These are phyloP conservation scores for Chlamydomonas applanata DNA, from an alignment of 139 green algal species.

Conservation along the genomic window DNA sequence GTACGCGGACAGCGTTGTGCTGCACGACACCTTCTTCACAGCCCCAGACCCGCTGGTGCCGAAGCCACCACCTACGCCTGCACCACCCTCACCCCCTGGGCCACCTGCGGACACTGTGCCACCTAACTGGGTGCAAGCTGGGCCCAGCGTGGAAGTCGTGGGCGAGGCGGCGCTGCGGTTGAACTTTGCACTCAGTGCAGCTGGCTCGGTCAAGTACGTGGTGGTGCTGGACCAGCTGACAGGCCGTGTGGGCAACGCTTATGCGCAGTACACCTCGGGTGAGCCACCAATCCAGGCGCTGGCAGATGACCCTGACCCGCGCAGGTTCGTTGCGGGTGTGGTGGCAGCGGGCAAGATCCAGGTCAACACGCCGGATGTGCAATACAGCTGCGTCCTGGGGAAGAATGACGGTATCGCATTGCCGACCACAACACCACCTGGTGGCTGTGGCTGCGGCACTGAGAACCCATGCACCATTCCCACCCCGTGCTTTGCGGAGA, in stretches of 20 bases:
- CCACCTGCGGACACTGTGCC: too few relatives aligned
- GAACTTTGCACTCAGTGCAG: not conserved
- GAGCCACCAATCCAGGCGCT: too few relatives aligned
- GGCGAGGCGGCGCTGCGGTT: conserved; percentile 11
- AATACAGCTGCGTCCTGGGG: not conserved
- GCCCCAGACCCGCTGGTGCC: not conserved
- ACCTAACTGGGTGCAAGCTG: too few relatives aligned
- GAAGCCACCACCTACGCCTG: not conserved
- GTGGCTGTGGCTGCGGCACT: not conserved
- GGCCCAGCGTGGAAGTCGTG: not conserved
- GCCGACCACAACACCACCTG: not conserved
- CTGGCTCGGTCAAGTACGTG: conserved; percentile 6
- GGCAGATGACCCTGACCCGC: too few relatives aligned
- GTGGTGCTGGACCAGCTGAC: not conserved
- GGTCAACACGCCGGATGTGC: not conserved
- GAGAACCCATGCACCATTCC: conserved; percentile 17
- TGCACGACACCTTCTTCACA: not conserved
- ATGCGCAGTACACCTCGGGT: too few relatives aligned
- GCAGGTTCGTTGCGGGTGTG: not conserved
- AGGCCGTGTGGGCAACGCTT: too few relatives aligned
- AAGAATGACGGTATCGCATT: conserved; percentile 8
- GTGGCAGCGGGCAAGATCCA: conserved; percentile 19
- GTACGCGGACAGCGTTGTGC: too few relatives aligned
- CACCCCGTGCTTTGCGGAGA: conserved; percentile 23
- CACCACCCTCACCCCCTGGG: not conserved